Conservation (phyloP, 1,284 basidiomycete species). For the Mrakiaceae sp. region DNA sequence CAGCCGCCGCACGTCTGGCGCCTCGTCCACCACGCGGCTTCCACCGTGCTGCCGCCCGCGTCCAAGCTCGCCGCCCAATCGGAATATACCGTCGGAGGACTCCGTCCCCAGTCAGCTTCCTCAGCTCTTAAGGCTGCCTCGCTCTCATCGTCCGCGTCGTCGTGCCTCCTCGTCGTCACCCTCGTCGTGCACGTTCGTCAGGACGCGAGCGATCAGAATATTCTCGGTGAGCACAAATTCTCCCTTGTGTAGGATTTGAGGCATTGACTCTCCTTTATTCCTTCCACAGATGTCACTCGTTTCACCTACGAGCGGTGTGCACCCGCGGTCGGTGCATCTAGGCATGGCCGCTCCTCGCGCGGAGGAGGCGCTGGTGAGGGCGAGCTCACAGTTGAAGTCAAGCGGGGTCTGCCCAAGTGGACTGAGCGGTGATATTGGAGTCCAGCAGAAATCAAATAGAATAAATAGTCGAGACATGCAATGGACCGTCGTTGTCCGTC, state of each 20-base stretch:
- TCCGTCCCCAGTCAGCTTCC: conserved; percentile 2
- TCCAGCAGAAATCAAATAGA: too few relatives aligned
- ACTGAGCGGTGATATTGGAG: too few relatives aligned
- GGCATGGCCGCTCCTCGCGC: conserved; percentile 17
- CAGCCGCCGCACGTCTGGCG: conserved; percentile 25
- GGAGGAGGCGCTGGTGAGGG: conserved; percentile 20
- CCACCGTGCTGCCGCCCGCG: conserved; percentile 32
- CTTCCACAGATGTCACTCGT: conserved; percentile 25
- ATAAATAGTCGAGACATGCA: too few relatives aligned
- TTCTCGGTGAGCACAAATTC: conserved; percentile 37
- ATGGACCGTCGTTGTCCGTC: too few relatives aligned
- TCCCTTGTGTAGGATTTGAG: neutral
- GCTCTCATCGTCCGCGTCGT: neutral
- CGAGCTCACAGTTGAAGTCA: conserved; percentile 29
- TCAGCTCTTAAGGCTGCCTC: conserved; percentile 3
- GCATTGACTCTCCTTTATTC: neutral
- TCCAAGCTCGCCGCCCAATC: conserved; percentile 7
- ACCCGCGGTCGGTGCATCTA: conserved; percentile 16
- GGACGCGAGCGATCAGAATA: conserved; percentile 58
- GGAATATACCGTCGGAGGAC: neutral
- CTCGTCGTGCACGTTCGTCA: conserved; percentile 62
- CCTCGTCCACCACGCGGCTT: conserved; percentile 24
- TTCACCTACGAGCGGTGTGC: conserved; percentile 27
- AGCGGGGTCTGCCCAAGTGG: conserved; percentile 21
- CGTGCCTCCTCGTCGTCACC: conserved; percentile 53